Conservation (phyloP, 148 eudicot species). For the Amaranthus cruentus region DNA sequence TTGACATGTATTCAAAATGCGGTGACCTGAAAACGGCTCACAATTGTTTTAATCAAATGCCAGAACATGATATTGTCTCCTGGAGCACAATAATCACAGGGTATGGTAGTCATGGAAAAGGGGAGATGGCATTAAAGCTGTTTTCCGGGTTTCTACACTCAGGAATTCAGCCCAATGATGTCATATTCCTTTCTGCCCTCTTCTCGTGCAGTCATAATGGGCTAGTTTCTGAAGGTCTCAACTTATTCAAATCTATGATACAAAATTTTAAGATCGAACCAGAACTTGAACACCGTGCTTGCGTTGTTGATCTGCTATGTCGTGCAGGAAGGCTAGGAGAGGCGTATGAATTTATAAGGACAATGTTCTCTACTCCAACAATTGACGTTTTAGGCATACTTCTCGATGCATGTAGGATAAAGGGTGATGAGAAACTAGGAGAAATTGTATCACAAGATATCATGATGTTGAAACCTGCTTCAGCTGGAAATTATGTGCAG, state of each 20-base stretch:
- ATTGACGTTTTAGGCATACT: constrained; percentile 73
- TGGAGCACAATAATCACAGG: constrained; percentile 80
- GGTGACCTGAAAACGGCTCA: constrained; percentile 62
- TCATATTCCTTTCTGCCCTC: constrained; percentile 58
- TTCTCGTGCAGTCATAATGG: constrained; percentile 81
- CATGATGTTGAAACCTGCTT: constrained; percentile 35
- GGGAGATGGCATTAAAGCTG: constrained; percentile 58
- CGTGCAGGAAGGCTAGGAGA: constrained; percentile 75
- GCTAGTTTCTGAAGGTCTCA: constrained; percentile 62
- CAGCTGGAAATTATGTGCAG: constrained; percentile 73
- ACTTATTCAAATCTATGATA: constrained; percentile 57
- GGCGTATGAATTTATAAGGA: constrained; percentile 59
- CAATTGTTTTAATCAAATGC: constrained; percentile 57
- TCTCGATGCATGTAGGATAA: constrained; percentile 73
- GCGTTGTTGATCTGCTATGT: constrained; percentile 83
- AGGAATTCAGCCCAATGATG: constrained; percentile 57
- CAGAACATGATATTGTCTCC: constrained; percentile 59
- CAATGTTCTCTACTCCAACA: constrained; percentile 45
- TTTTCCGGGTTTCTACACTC: constrained; percentile 39
- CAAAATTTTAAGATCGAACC: constrained; percentile 50
- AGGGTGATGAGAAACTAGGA: constrained; percentile 49
- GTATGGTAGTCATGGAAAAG: constrained; percentile 87
- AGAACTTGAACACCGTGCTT: constrained; percentile 66
- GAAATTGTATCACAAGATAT: constrained; percentile 53
- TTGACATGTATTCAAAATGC: constrained; percentile 94